Evolutionary conservation across 768 basidiomycete genomes (phyloP), one percentile per base, ranked within the genome.

Genomic region (Mycena olivaceomarginata): DNA sequence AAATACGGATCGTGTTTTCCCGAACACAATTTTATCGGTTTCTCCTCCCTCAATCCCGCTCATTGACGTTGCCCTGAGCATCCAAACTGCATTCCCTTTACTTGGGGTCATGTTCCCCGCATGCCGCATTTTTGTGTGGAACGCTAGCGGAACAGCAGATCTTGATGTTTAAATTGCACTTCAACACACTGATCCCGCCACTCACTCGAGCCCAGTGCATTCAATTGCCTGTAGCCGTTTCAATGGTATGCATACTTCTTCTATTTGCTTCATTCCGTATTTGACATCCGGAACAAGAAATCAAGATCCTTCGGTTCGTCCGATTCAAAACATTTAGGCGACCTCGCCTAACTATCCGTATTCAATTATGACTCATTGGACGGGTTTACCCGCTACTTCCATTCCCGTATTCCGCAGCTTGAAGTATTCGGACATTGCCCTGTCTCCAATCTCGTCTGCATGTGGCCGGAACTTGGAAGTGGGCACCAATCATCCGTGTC

Each of bases 361-460:
- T 53, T n/a, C 51, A n/a, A n/a, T n/a, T 53, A 18, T 53, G n/a
- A 53, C 51, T 53, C 51, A n/a, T 53, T 53, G n/a, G n/a, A 53
- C 31, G 4, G 51, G 51, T n/a, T 8, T 31, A 31, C 31, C 3
- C 31, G 31, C 20, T 53, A 7, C 1, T 10, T 15, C 43, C n/a
- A 53, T n/a, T 53, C 18, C 48, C 16, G 18, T 15, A 20, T 16
- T 51, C 7, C 25, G 7, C 15, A 45, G 11, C 43, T 57, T 31
- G 22, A 57, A 18, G 3, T 25, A 53, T 57, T 22, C 56, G 7
- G 22, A n/a, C 8, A 53, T 53, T 53, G 53, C 53, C 43, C 11
- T 45, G n/a, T 31, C 25, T 57, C 25, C 10, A 57, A 25, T 31
- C 25, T 57, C 12, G 0, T 31, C 12, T 25, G 56, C 22, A 20